Base-by-base conservation (phyloP, 176 grass and related monocot species). In the Typha latifolia region DNA sequence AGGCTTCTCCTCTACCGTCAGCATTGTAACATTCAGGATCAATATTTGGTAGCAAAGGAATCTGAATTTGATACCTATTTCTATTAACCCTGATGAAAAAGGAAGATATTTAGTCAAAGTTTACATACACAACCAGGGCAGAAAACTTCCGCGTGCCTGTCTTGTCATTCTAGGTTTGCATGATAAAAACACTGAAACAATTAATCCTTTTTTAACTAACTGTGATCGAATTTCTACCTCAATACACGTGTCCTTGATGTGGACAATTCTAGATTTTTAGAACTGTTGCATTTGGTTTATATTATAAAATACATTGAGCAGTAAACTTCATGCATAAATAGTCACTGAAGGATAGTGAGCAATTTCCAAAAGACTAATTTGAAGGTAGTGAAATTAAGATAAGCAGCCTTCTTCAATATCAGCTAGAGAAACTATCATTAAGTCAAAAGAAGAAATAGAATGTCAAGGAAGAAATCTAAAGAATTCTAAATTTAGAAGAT, bases 11-110 rank as follows among this genome's bases (percentile, higher is more conserved):
- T 96, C 85, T 14, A 96, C 92, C 0, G 87, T 96, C 92, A 88
- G 91, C 92, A 91, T 91, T 18, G 92, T 96, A 68, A 96, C 92
- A 49, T 85, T 96, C 5, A 26, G 91, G 91, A 59, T 96, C 91
- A 78, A 96, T 91, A 74, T 96, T 96, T 3, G 91, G 87, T 56
- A 79, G 87, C 57, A 96, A 57, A 10, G 92, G 92, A 65, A 96
- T 96, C 56, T 96, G 92, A 27, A 91, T 96, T 78, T 96, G 87
- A 47, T 96, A 96, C 72, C 86, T 91, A 62, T 90, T 91, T 15
- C 92, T 81, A 48, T 91, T 87, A 65, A 96, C 92, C 57, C 92
- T 91, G 34, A 6, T 37, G 81, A 26, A 78, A 59, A 18, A 69
- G 32, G 16, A 62, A 77, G 57, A 68, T 37, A 66, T 81, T 72